Evolutionary conservation across 2,329 filamentous ascomycete species (phyloP).

Genomic region (Fusarium oxysporum): DNA sequence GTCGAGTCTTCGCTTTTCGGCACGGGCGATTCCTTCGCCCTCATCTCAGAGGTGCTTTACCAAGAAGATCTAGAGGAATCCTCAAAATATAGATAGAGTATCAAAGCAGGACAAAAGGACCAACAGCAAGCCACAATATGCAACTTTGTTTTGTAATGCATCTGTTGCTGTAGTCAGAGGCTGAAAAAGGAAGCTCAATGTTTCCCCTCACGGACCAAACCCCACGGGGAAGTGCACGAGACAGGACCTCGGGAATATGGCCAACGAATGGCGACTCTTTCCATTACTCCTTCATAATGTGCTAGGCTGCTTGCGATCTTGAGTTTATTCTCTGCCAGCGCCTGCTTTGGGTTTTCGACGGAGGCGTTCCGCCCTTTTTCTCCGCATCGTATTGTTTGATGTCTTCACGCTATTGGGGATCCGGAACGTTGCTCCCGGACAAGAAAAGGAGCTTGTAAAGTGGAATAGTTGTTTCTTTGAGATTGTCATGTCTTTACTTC

Average conservation of each 20-base stretch:
- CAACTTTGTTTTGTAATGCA: conserved; percentile 12
- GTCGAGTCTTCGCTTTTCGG: neutral
- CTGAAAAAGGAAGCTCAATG: conserved; percentile 28
- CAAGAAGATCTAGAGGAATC: neutral
- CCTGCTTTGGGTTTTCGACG: conserved; percentile 7
- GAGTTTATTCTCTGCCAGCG: neutral
- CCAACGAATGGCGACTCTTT: conserved; percentile 14
- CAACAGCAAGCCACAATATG: conserved; percentile 15
- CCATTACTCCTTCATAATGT: conserved; percentile 2
- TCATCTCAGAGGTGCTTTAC: too few species aligned
- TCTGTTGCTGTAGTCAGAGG: neutral
- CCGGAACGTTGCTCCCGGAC: conserved; percentile 4
- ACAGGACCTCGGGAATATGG: conserved; percentile 1
- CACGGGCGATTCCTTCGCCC: neutral
- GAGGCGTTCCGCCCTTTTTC: conserved; percentile 19
- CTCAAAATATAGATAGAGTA: neutral
- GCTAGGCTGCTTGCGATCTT: conserved; percentile 6
- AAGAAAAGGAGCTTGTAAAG: neutral
- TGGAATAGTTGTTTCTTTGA: neutral
- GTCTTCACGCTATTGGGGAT: neutral
- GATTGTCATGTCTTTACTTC: neutral
- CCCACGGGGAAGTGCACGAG: conserved; percentile 26
- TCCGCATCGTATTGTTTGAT: conserved; percentile 10
- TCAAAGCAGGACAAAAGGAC: neutral
- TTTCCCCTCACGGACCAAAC: conserved; percentile 18